These are phyloP conservation scores for Penicillium riverlandense DNA, from an alignment of 495 filamentous ascomycete genomes.

Conservation along the genomic window DNA sequence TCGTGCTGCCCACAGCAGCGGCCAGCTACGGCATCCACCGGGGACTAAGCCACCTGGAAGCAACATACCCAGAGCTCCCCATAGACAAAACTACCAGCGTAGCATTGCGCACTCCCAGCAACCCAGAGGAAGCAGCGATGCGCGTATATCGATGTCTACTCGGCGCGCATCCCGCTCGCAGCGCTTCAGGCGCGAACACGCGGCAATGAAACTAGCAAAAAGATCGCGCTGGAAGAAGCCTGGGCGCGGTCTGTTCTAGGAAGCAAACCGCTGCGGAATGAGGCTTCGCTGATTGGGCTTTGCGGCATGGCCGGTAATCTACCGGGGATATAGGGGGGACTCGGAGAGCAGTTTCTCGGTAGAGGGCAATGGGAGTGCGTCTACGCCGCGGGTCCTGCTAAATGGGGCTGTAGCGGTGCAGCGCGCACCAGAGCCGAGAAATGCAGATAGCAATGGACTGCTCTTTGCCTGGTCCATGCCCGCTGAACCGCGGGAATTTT, in stretches of 20 bases:
- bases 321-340: slow-evolving; percentile 17
- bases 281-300: slow-evolving; percentile 17
- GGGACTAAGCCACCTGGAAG: slow-evolving; percentile 19
- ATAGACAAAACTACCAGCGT: slow-evolving; percentile 11
- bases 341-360: slow-evolving; percentile 5
- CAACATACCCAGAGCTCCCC: slow-evolving; percentile 20
- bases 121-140: slow-evolving; percentile 12
- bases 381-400: slow-evolving; percentile 7
- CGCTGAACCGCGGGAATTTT: slow-evolving; percentile 15
- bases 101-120: slow-evolving; percentile 8
- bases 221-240: slow-evolving; percentile 11
- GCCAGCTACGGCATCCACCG: slow-evolving; percentile 16
- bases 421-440: slow-evolving; percentile 1
- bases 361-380: not conserved
- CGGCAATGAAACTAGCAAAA: not conserved
- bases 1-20: slow-evolving; percentile 9
- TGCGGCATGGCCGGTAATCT: slow-evolving; percentile 1
- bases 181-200: slow-evolving; percentile 4
- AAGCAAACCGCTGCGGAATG: slow-evolving; percentile 10
- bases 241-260: slow-evolving; percentile 22
- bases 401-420: slow-evolving; percentile 16
- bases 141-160: slow-evolving; percentile 26
- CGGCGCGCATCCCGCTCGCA: slow-evolving; percentile 16
- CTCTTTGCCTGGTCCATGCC: slow-evolving; percentile 20
- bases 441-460: slow-evolving; percentile 11